A percentile compares a stretch with the other conserved stretches of the same genome.
These are phyloP conservation scores for Mortierella sp. DNA, from an alignment of 371 early-diverging fungal genomes.

Conservation along the genomic window DNA sequence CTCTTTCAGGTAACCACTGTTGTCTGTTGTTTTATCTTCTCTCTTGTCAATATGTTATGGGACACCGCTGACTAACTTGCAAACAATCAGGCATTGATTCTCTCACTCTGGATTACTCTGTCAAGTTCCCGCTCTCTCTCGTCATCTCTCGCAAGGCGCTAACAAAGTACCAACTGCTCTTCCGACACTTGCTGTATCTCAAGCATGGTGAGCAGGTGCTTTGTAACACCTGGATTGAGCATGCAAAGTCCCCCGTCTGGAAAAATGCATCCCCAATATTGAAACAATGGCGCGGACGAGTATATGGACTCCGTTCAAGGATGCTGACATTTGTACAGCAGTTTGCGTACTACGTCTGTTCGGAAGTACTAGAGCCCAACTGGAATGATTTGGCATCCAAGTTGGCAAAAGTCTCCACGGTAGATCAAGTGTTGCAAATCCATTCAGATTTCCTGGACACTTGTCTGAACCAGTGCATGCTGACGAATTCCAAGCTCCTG, in stretches of 20 bases:
- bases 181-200: conserved; percentile 88
- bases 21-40: background rate
- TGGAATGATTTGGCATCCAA: conserved; percentile 78
- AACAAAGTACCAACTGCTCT: conserved; percentile 92
- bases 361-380: conserved; percentile 92
- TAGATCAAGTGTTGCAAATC: conserved; percentile 85
- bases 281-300: conserved; percentile 69
- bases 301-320: conserved; percentile 78
- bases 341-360: conserved; percentile 86
- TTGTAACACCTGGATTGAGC: conserved; percentile 79
- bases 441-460: conserved; percentile 90
- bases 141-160: conserved; percentile 86
- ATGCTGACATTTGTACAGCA: conserved; percentile 92
- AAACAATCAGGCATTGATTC: conserved; percentile 78
- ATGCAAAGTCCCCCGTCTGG: conserved; percentile 52
- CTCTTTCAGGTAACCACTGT: conserved; percentile 16
- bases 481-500: conserved; percentile 85
- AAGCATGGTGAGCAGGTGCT: conserved; percentile 89
- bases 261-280: conserved; percentile 57
- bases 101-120: conserved; percentile 80
- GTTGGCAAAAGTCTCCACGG: conserved; percentile 76
- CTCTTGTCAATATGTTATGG: too few relatives aligned
- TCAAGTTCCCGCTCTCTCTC: conserved; percentile 90
- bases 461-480: conserved; percentile 91
- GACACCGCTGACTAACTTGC: background rate